Percentiles rank a stretch among this genome's conserved stretches.
These are phyloP conservation scores for Neofusicoccum ribis DNA, from an alignment of 2,329 filamentous ascomycete species.

Conservation along the genomic window DNA sequence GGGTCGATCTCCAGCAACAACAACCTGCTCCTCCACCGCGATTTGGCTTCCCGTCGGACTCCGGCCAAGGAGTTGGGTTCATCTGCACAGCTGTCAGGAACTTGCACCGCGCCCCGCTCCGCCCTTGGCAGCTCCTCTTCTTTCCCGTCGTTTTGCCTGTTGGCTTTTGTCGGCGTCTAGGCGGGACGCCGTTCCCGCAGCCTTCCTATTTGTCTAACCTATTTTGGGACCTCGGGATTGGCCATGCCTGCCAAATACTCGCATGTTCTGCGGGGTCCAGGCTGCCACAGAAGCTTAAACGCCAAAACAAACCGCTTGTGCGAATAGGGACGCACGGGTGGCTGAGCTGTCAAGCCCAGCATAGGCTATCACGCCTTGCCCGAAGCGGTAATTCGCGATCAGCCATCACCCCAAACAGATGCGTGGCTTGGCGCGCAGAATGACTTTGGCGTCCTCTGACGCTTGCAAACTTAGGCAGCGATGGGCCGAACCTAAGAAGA, in stretches of 20 bases:
- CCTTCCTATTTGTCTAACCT: constrained; percentile 3
- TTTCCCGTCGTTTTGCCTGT: background rate
- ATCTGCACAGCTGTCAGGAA: background rate
- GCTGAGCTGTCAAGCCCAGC: background rate
- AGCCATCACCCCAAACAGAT: background rate
- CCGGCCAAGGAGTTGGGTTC: background rate
- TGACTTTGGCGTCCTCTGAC: background rate
- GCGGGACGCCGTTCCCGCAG: background rate
- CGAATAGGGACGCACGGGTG: background rate
- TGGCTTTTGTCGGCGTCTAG: background rate
- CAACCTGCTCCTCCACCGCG: background rate
- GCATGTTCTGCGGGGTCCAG: background rate
- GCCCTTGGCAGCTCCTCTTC: background rate
- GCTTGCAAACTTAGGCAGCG: background rate
- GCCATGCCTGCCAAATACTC: background rate
- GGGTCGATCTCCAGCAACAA: background rate
- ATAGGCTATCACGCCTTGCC: background rate
- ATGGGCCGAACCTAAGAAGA: background rate
- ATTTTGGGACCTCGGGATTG: background rate
- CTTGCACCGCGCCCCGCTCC: background rate
- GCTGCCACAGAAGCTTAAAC: background rate
- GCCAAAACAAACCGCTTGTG: background rate
- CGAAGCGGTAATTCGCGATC: background rate
- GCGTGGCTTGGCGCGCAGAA: background rate
- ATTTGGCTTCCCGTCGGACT: background rate